Base-by-base conservation (phyloP, 257 asterid species). In the Datura wrightii region DNA sequence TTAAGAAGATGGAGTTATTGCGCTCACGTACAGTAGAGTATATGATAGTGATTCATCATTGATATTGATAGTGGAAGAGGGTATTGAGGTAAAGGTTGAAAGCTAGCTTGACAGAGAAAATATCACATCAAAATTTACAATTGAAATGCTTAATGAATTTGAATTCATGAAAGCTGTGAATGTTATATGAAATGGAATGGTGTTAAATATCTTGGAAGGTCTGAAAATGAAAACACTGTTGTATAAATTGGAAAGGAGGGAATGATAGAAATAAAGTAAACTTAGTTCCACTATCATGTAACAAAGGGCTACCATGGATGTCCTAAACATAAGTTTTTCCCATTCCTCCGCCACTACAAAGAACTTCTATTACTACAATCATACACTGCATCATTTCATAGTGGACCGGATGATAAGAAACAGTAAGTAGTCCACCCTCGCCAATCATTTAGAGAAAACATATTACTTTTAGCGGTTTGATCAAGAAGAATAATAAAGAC, bases 271-370 rank as follows among this genome's bases (percentile, higher is more conserved):
- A 70, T 18, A 42, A n/a, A 41, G 39, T n/a, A 16, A 69, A 42
- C 56, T 24, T n/a, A 71, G 56, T n/a, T 42, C 56, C 79, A 41
- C 55, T 18, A 31, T 5, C 79, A 44, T 44, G 79, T 44, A 15
- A 18, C 4, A 44, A 44, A 44, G 56, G 42, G 18, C 79, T 9
- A 44, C 18, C 79, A 71, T 42, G 55, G 79, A 71, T 44, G 16
- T 42, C 79, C 79, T 71, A 71, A 71, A n/a, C 37, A 71, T 42
- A 71, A n/a, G 55, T 18, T 71, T 71, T 18, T 42, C 55, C 18
- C 55, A 9, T 44, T 44, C 79, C 79, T 42, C 14, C 31, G 36
- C 79, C 55, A 16, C 54, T 41, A 44, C 56, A 44, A 71, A 71
- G 39, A 71, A 71, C 79, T 44, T 42, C 18, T n/a, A 71, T 71